phyloP scores from a whole-genome alignment of 768 basidiomycete species.

The Leccinum longicurvipes region DNA sequence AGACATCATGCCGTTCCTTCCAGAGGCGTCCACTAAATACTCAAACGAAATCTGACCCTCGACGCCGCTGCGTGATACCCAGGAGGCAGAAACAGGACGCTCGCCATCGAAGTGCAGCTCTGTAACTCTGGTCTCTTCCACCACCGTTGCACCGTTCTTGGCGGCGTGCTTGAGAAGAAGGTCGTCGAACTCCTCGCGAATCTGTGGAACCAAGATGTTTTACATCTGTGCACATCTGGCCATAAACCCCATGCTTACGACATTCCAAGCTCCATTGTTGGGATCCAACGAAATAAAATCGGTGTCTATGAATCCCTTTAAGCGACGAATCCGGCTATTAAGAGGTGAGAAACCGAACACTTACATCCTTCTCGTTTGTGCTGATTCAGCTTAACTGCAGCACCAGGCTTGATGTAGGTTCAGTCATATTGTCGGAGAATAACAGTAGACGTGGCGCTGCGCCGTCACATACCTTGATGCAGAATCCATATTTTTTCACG shows the following conservation, averaged over 20 bases:
- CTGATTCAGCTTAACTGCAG: slow-evolving; percentile 6
- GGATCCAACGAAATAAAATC: slow-evolving; percentile 6
- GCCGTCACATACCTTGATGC: slow-evolving; percentile 4
- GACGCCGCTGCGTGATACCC: neutral
- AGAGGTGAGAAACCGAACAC: neutral
- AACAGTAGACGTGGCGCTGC: neutral
- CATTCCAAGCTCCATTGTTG: slow-evolving; percentile 7
- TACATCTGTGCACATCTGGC: neutral
- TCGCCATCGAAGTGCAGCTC: slow-evolving; percentile 2
- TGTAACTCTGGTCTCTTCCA: slow-evolving; percentile 7
- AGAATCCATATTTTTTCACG: slow-evolving; percentile 8
- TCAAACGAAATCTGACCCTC: slow-evolving; percentile 7
- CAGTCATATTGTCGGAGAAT: neutral
- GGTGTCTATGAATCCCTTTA: neutral
- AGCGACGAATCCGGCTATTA: neutral
- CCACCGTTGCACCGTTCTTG: neutral
- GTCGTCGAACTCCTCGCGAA: slow-evolving; percentile 7
- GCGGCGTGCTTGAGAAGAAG: slow-evolving; percentile 4
- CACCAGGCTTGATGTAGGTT: slow-evolving; percentile 1
- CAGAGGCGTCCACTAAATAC: slow-evolving; percentile 10
- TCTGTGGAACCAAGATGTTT: neutral
- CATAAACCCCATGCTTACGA: neutral
- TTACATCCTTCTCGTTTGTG: slow-evolving; percentile 10
- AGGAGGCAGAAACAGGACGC: slow-evolving; percentile 1
- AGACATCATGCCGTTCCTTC: slow-evolving; percentile 11